phyloP scores from a whole-genome alignment of 78 protist genomes.

The Capsaspora owczarzaki region DNA sequence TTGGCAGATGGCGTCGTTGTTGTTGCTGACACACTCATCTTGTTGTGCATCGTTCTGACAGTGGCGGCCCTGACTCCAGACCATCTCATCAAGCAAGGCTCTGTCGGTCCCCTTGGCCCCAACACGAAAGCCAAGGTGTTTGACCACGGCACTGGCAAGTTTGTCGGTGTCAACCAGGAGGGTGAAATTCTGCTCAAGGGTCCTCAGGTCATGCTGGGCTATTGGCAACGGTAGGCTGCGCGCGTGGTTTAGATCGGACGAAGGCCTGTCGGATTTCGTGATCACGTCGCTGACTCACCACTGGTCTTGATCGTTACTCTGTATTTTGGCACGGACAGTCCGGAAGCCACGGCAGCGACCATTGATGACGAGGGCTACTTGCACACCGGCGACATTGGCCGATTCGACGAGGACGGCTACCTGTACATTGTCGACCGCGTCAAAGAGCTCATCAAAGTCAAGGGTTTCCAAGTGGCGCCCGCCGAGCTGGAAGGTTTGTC shows the following conservation, averaged over 20 bases:
- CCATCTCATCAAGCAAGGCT: not conserved
- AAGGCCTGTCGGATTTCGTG: no score
- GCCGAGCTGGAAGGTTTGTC: constrained; percentile 80
- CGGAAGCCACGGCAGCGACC: constrained; percentile 57
- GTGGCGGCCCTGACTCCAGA: not conserved
- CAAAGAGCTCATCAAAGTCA: constrained; percentile 62
- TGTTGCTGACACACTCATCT: not conserved
- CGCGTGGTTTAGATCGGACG: no score
- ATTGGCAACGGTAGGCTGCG: constrained; percentile 31
- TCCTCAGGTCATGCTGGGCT: constrained; percentile 82
- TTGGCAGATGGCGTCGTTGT: not conserved
- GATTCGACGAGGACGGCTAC: constrained; percentile 43
- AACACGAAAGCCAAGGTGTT: constrained; percentile 6
- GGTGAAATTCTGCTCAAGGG: constrained; percentile 56
- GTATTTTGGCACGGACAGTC: no score
- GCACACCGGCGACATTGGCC: constrained; percentile 81
- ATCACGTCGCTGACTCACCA: no score
- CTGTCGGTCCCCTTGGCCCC: constrained; percentile 19
- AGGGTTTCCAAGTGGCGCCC: constrained; percentile 90
- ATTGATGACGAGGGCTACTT: constrained; percentile 62
- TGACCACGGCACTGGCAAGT: not conserved
- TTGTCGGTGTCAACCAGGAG: constrained; percentile 5
- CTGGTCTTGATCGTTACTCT: no score
- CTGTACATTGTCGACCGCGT: constrained; percentile 56
- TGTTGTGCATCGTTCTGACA: not conserved